Evolutionary conservation across 202 grass and related monocot species (phyloP), one percentile per base, ranked within the genome.

Genomic region (Setaria italica): DNA sequence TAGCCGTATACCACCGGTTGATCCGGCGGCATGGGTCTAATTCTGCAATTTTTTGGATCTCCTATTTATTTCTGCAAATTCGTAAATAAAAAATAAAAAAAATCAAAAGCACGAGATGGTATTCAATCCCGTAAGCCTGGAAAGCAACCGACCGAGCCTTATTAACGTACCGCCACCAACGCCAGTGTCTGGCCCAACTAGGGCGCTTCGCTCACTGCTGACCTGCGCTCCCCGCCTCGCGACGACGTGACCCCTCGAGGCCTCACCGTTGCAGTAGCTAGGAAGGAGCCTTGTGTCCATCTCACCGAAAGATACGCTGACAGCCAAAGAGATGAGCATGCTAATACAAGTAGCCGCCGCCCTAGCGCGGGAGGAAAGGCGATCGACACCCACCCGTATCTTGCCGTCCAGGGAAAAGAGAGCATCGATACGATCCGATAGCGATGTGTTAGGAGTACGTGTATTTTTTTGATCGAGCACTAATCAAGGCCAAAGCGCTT

Each of bases 121-220:
- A 20, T 70, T 48, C 12, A 21, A 29, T 39, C 54, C 59, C 32
- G 32, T 77, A 39, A 21, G 15, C 29, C 21, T 6, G 49, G 43
- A 69, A 79, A 85, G 76, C 48, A 46, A 62, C 76, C 70, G 49
- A 67, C 82, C 60, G 46, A 72, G 34, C 6, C 62, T 25, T 25
- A 25, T 37, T 59, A 15, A 15, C 60, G 30, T 70, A 20, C 4
- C 33, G 49, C 41, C 17, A 19, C 25, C 10, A 7, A 9, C 20
- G 50, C 17, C 25, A 25, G 25, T 25, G 25, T 20, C 41, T 13
- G 13, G 19, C 20, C 25, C 57, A 56, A 48, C 56, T 30, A 13
- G 66, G 39, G 29, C 29, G 33, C 81, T 74, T 48, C 39, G 81
- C 67, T 84, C 86, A 67, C 46, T 82, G 66, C 59, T 46, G 66